A percentile compares a stretch with the other conserved stretches of the same genome.
Conservation (phyloP, 208 protist genomes). For the Trypanosoma avium region DNA sequence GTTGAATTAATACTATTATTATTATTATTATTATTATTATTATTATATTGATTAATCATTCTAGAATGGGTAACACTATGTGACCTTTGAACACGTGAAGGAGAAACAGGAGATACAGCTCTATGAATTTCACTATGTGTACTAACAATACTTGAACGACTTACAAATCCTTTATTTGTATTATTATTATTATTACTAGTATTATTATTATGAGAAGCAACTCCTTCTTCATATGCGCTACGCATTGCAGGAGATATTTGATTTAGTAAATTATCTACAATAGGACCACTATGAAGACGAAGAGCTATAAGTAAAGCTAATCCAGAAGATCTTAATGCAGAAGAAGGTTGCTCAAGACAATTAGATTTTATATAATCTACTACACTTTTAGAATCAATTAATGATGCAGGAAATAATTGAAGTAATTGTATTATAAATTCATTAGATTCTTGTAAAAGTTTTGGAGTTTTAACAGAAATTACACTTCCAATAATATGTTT, state of each 20-base stretch:
- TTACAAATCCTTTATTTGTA: too few relatives aligned
- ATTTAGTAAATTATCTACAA: constrained; percentile 20
- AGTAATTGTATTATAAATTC: constrained; percentile 60
- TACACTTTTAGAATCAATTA: constrained; percentile 44
- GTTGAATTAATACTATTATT: neutral
- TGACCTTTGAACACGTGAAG: neutral
- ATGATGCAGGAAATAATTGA: constrained; percentile 12
- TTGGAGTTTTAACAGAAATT: constrained; percentile 54
- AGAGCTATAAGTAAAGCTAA: constrained; percentile 52
- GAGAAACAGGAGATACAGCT: neutral
- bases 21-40: neutral
- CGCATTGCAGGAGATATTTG: constrained; percentile 12
- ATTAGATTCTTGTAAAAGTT: constrained; percentile 73
- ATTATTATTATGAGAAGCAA: constrained; percentile 21
- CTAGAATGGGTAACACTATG: neutral
- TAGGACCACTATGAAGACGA: constrained; percentile 1
- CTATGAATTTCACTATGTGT: constrained; percentile 3
- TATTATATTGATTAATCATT: neutral
- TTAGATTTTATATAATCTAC: constrained; percentile 67
- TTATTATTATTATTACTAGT: constrained; percentile 10
- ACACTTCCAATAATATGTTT: constrained; percentile 61
- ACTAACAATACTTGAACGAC: neutral
- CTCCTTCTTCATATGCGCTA: constrained; percentile 22
- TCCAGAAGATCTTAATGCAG: constrained; percentile 40
- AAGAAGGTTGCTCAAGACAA: constrained; percentile 51